phyloP scores from a whole-genome alignment of 1,139 yeast species.

The Sporopachydermia cereana region DNA sequence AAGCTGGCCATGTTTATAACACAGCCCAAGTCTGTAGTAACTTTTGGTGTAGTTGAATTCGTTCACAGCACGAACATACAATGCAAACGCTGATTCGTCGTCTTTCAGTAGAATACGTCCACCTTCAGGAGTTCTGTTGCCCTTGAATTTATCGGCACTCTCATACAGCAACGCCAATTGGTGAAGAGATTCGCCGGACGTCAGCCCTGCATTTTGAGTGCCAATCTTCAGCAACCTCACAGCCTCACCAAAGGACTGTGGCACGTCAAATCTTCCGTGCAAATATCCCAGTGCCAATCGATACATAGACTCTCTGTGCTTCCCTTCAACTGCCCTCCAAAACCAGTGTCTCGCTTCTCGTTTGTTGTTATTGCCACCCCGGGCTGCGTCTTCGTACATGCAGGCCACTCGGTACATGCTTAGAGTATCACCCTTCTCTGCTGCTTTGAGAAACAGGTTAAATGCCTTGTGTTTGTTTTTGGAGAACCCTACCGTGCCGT shows the following conservation, averaged over 20 bases:
- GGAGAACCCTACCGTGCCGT: not conserved
- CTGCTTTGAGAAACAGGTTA: constrained; percentile 27
- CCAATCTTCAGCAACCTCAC: constrained; percentile 48
- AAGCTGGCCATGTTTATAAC: constrained; percentile 77
- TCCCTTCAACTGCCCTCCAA: constrained; percentile 43
- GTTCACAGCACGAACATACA: constrained; percentile 68
- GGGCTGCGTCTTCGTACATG: constrained; percentile 56
- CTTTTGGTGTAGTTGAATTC: constrained; percentile 63
- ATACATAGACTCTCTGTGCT: constrained; percentile 49
- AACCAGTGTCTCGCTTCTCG: constrained; percentile 39
- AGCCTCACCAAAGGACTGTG: constrained; percentile 35
- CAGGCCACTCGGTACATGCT: constrained; percentile 59
- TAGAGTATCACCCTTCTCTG: constrained; percentile 40
- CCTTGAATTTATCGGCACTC: constrained; percentile 40
- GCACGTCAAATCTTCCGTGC: constrained; percentile 36
- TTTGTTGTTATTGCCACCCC: constrained; percentile 33
- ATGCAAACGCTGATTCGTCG: constrained; percentile 50
- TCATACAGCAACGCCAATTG: constrained; percentile 67
- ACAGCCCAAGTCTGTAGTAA: constrained; percentile 75
- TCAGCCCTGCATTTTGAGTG: constrained; percentile 30
- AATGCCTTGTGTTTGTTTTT: not conserved
- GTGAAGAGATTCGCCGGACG: constrained; percentile 43
- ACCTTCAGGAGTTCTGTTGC: constrained; percentile 31
- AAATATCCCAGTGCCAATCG: constrained; percentile 53
- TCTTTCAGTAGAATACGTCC: constrained; percentile 21